Conservation (phyloP, 2,329 filamentous ascomycete species). For the Colletotrichum melonis region DNA sequence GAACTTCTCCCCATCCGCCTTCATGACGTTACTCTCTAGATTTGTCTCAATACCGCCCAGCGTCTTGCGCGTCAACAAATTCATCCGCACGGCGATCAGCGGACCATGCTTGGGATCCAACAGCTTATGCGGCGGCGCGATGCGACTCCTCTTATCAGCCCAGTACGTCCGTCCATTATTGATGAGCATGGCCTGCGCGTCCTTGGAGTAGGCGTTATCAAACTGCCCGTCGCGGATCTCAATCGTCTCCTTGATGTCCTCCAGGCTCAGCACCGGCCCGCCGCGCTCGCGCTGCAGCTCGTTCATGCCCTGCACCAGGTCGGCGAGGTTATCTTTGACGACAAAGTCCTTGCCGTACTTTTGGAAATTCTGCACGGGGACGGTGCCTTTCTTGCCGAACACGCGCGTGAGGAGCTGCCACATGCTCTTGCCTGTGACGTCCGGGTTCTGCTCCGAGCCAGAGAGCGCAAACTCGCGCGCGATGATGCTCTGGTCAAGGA, state of each 20-base stretch:
- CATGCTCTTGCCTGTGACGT: constrained; percentile 68
- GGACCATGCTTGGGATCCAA: constrained; percentile 67
- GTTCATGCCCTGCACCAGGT: constrained; percentile 70
- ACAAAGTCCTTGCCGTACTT: constrained; percentile 70
- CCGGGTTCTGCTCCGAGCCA: constrained; percentile 72
- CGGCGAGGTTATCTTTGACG: constrained; percentile 65
- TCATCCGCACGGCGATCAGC: constrained; percentile 70
- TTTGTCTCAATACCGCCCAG: constrained; percentile 71
- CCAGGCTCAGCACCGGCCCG: constrained; percentile 60
- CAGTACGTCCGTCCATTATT: constrained; percentile 67
- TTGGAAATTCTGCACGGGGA: constrained; percentile 68
- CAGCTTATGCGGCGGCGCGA: constrained; percentile 65
- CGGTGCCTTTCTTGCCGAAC: constrained; percentile 63
- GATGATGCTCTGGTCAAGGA: constrained; percentile 68
- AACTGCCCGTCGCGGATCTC: constrained; percentile 67
- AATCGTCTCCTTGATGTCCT: constrained; percentile 57
- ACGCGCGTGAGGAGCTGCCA: constrained; percentile 63
- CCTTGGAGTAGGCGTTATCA: constrained; percentile 67
- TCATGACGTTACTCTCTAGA: constrained; percentile 66
- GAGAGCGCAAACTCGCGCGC: constrained; percentile 72
- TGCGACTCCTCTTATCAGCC: constrained; percentile 62
- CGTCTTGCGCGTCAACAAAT: constrained; percentile 70
- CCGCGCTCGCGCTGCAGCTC: constrained; percentile 57
- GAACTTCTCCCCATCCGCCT: constrained; percentile 59
- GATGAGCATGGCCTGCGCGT: constrained; percentile 72